phyloP scores from a whole-genome alignment of 2,329 filamentous ascomycete genomes.

The Cryphonectria nitschkei region DNA sequence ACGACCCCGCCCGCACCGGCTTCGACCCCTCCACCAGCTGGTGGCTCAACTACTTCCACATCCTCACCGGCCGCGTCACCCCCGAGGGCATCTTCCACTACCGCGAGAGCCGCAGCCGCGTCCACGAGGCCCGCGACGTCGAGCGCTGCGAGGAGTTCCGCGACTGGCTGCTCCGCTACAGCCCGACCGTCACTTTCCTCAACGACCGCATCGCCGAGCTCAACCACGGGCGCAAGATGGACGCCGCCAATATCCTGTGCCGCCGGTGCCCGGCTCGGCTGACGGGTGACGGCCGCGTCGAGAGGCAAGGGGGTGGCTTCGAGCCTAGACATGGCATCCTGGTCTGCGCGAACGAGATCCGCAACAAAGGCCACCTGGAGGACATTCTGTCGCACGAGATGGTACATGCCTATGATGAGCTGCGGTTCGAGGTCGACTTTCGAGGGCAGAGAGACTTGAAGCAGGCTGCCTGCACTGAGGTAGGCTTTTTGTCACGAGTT shows the following conservation, averaged over 20 bases:
- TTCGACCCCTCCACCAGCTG: constrained; percentile 63
- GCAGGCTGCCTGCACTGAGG: constrained; percentile 94
- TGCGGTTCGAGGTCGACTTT: constrained; percentile 90
- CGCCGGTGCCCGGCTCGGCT: constrained; percentile 70
- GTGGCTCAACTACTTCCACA: constrained; percentile 87
- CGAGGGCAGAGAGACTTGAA: constrained; percentile 70
- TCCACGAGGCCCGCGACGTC: constrained; percentile 79
- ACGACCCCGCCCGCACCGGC: constrained; percentile 64
- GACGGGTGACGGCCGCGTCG: constrained; percentile 61
- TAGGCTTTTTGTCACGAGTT: constrained; percentile 43
- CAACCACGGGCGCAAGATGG: constrained; percentile 67
- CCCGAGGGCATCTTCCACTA: constrained; percentile 73
- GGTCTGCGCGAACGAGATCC: constrained; percentile 89
- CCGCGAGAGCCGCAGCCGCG: constrained; percentile 74
- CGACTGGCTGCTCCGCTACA: constrained; percentile 83
- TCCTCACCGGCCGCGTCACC: constrained; percentile 75
- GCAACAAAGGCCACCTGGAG: constrained; percentile 79
- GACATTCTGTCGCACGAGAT: constrained; percentile 97
- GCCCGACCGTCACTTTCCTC: constrained; percentile 85
- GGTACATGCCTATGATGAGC: constrained; percentile 94
- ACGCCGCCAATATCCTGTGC: constrained; percentile 77
- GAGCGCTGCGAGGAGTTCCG: constrained; percentile 78
- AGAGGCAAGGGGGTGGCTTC: constrained; percentile 78
- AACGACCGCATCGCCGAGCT: constrained; percentile 78
- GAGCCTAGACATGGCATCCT: constrained; percentile 84